Conservation (phyloP, 192 early-diverging fungal genomes). For the Backusella macrospora region DNA sequence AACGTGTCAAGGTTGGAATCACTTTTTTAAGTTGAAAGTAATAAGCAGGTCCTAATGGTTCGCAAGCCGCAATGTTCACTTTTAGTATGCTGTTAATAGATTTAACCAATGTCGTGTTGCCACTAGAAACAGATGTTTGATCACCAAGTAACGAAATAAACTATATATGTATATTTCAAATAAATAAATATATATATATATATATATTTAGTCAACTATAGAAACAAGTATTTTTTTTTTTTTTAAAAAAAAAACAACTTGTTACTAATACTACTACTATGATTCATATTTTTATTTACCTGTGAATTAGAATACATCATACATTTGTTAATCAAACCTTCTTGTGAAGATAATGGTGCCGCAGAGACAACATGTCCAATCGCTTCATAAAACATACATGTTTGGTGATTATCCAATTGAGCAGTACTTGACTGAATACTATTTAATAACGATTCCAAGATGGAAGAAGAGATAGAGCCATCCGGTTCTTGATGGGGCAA, state of each 20-base stretch:
- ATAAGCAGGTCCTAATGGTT: slow-evolving; percentile 21
- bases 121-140: background rate
- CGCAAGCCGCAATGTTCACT: slow-evolving; percentile 21
- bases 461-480: background rate
- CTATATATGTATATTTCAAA: too few relatives aligned
- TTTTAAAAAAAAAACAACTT: slow-evolving; percentile 19
- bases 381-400: slow-evolving; percentile 28
- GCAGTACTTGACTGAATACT: slow-evolving; percentile 17
- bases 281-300: background rate
- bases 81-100: slow-evolving; percentile 17
- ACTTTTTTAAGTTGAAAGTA: slow-evolving; percentile 18
- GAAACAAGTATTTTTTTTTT: background rate
- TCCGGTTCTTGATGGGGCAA: background rate
- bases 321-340: background rate
- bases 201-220: background rate
- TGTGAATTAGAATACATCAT: slow-evolving; percentile 25
- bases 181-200: too few relatives aligned
- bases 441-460: slow-evolving; percentile 14
- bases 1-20: background rate
- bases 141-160: slow-evolving; percentile 13
- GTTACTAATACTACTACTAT: background rate
- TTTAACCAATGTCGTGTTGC: background rate
- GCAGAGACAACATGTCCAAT: slow-evolving; percentile 25
- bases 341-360: slow-evolving; percentile 11
- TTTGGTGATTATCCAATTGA: background rate